phyloP scores from a whole-genome alignment of 305 asterid genomes.

The Fraxinus floribunda region DNA sequence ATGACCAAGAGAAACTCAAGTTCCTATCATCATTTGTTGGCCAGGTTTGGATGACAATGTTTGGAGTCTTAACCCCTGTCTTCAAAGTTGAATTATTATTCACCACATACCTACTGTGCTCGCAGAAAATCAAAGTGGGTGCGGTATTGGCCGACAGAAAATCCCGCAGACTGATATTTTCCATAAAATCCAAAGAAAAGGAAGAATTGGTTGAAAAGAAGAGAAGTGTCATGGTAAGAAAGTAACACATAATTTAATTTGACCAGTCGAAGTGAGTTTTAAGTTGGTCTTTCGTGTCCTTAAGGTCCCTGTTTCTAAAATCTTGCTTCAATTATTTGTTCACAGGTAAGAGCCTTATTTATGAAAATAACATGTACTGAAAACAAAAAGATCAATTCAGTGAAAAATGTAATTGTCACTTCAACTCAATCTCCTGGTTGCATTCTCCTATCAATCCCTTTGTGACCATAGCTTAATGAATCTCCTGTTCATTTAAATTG shows the following conservation, averaged over 20 bases:
- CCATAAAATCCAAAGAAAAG: constrained; percentile 71
- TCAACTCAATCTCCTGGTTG: neutral
- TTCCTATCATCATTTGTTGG: constrained; percentile 91
- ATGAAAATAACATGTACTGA: neutral
- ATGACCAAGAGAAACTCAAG: constrained; percentile 82
- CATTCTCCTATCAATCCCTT: neutral
- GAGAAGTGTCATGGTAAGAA: constrained; percentile 74
- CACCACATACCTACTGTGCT: constrained; percentile 12
- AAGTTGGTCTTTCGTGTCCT: neutral
- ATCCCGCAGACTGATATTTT: constrained; percentile 72
- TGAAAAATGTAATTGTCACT: neutral
- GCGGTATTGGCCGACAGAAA: constrained; percentile 70
- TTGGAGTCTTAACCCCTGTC: constrained; percentile 13
- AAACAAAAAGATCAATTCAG: neutral
- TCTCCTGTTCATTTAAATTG: neutral
- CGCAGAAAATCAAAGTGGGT: constrained; percentile 71
- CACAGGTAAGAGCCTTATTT: neutral
- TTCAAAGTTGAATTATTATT: constrained; percentile 17
- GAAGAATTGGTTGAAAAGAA: constrained; percentile 72
- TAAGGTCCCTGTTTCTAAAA: neutral
- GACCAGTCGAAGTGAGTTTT: neutral
- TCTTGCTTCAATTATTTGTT: neutral
- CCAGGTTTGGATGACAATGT: constrained; percentile 59
- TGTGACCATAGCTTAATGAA: neutral
- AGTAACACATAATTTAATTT: neutral